phyloP scores from a whole-genome alignment of 2,329 filamentous ascomycete genomes.

The Penicillium sp. region DNA sequence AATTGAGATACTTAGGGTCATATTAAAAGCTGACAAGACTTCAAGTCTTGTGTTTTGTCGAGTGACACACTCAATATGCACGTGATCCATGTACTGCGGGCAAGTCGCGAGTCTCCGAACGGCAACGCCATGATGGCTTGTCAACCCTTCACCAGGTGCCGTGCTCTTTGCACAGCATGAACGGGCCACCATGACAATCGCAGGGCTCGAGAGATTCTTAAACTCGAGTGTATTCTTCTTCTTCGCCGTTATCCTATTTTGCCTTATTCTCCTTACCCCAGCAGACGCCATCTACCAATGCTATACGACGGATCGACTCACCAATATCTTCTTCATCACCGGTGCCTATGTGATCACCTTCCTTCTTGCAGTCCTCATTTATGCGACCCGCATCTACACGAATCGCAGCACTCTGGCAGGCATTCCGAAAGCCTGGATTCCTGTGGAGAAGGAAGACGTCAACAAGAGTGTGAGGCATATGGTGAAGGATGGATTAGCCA shows the following conservation, averaged over 20 bases:
- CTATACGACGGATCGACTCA: slow-evolving; percentile 65
- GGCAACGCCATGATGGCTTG: not conserved
- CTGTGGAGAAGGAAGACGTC: slow-evolving; percentile 83
- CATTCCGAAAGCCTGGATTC: slow-evolving; percentile 86
- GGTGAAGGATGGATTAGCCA: slow-evolving; percentile 71
- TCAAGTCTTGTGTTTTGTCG: too few species aligned
- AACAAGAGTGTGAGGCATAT: slow-evolving; percentile 73
- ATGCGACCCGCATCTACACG: slow-evolving; percentile 82
- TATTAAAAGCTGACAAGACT: too few species aligned
- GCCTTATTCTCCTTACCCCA: slow-evolving; percentile 78
- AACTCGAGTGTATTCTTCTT: slow-evolving; percentile 79
- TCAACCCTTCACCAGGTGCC: slow-evolving; percentile 13
- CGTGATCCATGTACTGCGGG: too few species aligned
- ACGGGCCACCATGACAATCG: slow-evolving; percentile 32
- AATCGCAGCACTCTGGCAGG: slow-evolving; percentile 76
- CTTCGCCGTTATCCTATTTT: slow-evolving; percentile 72
- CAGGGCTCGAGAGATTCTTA: slow-evolving; percentile 72
- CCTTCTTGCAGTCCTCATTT: slow-evolving; percentile 73
- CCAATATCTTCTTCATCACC: slow-evolving; percentile 82
- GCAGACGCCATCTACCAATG: slow-evolving; percentile 81
- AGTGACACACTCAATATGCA: too few species aligned
- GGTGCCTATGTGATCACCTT: slow-evolving; percentile 76
- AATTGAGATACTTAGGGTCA: too few species aligned
- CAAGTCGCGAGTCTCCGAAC: too few species aligned
- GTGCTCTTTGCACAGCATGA: slow-evolving; percentile 20